Conservation (phyloP, 371 early-diverging fungal species). For the Fennellomyces sp. region DNA sequence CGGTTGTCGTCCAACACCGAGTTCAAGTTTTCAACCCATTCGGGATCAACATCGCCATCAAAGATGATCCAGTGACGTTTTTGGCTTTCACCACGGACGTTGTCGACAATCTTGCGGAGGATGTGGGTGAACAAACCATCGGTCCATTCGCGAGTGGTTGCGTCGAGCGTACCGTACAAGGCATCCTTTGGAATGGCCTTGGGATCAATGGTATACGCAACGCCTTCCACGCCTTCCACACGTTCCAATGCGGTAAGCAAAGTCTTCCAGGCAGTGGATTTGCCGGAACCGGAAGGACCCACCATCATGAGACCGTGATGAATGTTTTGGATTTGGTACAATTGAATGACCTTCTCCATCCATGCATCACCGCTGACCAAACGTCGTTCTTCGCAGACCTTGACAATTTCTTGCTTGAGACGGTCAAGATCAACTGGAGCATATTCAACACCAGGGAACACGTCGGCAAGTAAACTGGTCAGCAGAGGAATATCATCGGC, state of each 20-base stretch:
- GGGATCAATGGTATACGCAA: constrained; percentile 95
- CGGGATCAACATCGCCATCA: constrained; percentile 99
- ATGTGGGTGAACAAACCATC: constrained; percentile 98
- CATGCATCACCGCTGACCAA: constrained; percentile 81
- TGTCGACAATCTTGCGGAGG: constrained; percentile 95
- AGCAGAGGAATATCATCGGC: constrained; percentile 92
- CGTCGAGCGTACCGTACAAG: constrained; percentile 94
- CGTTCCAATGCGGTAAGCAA: constrained; percentile 88
- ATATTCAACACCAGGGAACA: constrained; percentile 95
- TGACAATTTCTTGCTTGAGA: constrained; percentile 76
- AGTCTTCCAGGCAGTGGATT: constrained; percentile 92
- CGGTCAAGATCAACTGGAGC: constrained; percentile 77
- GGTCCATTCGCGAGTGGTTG: constrained; percentile 99
- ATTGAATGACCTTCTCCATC: constrained; percentile 96
- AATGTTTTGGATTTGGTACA: constrained; percentile 96
- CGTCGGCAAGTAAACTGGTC: constrained; percentile 87
- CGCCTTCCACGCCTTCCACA: constrained; percentile 88
- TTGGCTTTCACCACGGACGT: constrained; percentile 94
- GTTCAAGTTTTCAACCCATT: constrained; percentile 99
- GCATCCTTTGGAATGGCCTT: constrained; percentile 97
- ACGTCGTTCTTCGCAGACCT: constrained; percentile 80
- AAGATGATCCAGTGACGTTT: constrained; percentile 99
- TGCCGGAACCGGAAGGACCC: constrained; percentile 96
- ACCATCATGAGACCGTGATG: constrained; percentile 99
- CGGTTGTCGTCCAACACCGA: constrained; percentile 98